Percentiles rank a stretch among this genome's conserved stretches.
phyloP scores from a whole-genome alignment of 2,329 filamentous ascomycete species.

The Paecilomyces sp. region DNA sequence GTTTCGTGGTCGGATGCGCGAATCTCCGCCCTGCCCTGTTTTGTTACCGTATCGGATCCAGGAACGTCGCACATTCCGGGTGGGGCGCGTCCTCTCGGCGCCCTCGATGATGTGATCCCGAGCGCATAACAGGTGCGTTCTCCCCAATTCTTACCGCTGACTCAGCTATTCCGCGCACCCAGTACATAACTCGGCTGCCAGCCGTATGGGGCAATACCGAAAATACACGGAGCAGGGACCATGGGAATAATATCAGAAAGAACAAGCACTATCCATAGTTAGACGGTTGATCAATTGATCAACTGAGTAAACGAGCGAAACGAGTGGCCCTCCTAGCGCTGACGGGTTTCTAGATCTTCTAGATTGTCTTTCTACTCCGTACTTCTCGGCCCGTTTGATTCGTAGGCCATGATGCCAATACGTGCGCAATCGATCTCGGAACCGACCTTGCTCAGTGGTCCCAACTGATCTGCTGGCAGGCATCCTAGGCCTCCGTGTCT shows the following conservation, averaged over 20 bases:
- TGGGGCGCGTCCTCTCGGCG: not conserved
- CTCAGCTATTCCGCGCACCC: not conserved
- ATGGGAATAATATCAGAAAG: not conserved
- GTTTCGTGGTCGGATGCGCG: not conserved
- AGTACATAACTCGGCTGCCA: not conserved
- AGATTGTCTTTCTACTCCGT: too few species aligned
- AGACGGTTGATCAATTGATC: too few species aligned
- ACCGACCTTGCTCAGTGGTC: too few species aligned
- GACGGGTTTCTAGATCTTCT: not conserved
- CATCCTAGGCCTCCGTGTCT: too few species aligned
- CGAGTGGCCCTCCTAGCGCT: not conserved
- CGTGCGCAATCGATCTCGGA: too few species aligned
- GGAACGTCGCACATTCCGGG: not conserved
- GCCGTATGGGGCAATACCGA: not conserved
- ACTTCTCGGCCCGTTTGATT: not conserved
- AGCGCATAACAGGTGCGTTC: not conserved
- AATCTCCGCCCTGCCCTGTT: not conserved
- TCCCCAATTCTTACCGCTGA: not conserved
- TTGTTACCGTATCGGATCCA: not conserved
- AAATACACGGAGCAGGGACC: not conserved
- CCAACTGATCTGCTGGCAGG: too few species aligned
- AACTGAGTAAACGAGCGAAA: not conserved
- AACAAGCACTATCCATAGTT: too few species aligned
- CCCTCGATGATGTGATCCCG: not conserved
- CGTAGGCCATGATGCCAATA: too few species aligned